phyloP scores from a whole-genome alignment of 192 early-diverging fungal genomes.

The Obelidium mucronatum region DNA sequence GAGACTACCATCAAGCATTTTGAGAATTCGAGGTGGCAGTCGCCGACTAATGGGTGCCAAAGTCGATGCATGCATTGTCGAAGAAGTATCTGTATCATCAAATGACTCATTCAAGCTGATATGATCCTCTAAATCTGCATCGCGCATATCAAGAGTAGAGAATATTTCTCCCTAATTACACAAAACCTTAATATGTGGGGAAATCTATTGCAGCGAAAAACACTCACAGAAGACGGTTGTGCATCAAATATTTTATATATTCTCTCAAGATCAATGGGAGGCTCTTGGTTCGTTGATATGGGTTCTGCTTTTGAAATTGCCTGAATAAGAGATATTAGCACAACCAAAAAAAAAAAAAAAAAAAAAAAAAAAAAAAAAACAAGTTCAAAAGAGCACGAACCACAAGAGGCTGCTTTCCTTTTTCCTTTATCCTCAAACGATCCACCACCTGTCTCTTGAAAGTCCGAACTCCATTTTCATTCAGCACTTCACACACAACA shows the following conservation, averaged over 20 bases:
- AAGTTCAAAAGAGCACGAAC: constrained; percentile 3
- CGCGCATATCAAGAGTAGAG: not conserved
- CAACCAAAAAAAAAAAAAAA: too few relatives aligned
- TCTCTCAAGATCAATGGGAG: constrained; percentile 13
- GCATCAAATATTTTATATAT: constrained; percentile 13
- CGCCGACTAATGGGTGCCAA: not conserved
- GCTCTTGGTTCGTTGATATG: not conserved
- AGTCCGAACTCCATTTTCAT: constrained; percentile 14
- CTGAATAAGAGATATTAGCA: too few relatives aligned
- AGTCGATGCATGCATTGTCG: constrained; percentile 7
- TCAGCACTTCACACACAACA: constrained; percentile 26
- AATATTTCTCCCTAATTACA: constrained; percentile 6
- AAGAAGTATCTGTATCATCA: constrained; percentile 29
- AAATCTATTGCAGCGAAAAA: not conserved
- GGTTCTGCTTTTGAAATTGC: not conserved
- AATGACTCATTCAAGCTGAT: constrained; percentile 34
- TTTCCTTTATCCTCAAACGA: constrained; percentile 22
- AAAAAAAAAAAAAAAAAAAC: constrained; percentile 12
- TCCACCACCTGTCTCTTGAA: constrained; percentile 11
- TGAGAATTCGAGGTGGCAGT: not conserved
- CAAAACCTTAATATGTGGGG: not conserved
- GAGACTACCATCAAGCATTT: not conserved
- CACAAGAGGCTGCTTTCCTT: not conserved
- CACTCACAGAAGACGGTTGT: constrained; percentile 17
- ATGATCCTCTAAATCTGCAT: constrained; percentile 14